Evolutionary conservation across 2,329 filamentous ascomycete species (phyloP).

Genomic region (Albophoma yamanashiensis): DNA sequence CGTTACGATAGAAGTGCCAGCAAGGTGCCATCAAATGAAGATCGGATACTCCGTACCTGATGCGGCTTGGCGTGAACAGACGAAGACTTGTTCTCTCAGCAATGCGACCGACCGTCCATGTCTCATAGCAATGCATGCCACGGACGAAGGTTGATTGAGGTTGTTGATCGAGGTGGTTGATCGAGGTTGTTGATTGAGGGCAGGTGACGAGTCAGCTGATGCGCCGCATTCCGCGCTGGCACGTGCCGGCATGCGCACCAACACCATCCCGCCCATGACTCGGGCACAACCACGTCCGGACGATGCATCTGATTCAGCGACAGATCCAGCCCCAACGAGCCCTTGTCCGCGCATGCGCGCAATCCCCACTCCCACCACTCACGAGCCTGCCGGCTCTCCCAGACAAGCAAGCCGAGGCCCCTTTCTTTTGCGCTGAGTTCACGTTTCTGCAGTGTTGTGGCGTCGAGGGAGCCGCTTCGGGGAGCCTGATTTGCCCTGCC

Average conservation of each 20-base stretch:
- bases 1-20: not conserved
- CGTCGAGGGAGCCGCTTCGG: not conserved
- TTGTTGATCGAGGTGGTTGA: too few species aligned
- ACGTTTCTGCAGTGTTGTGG: not conserved
- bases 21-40: not conserved
- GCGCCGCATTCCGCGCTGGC: not conserved
- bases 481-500: not conserved
- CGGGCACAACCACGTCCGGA: not conserved
- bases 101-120: not conserved
- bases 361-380: not conserved
- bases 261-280: not conserved
- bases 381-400: not conserved
- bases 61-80: not conserved
- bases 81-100: not conserved
- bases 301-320: conserved; percentile 1
- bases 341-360: not conserved
- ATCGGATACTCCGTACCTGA: not conserved
- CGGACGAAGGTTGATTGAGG: too few species aligned
- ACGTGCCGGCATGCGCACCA: not conserved
- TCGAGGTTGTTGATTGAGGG: too few species aligned
- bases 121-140: not conserved
- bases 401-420: not conserved
- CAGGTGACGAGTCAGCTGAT: not conserved
- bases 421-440: not conserved
- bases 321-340: not conserved